A percentile compares a stretch with the other conserved stretches of the same genome.
These are phyloP conservation scores for Phytophthora nicotianae DNA, from an alignment of 352 stramenopile species.

Conservation along the genomic window DNA sequence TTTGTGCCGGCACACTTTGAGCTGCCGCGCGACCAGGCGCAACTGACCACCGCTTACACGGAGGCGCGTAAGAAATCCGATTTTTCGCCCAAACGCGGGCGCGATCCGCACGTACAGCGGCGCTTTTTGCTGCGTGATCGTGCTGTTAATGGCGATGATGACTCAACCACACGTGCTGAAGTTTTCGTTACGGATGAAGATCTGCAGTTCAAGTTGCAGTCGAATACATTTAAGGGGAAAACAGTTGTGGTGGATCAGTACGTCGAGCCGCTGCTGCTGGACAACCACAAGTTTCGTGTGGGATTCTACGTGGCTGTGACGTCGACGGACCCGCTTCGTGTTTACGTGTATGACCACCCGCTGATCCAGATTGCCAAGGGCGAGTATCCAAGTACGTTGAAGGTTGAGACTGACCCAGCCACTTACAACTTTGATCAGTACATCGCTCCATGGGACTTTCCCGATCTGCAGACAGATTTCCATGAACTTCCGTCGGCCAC, in stretches of 20 bases:
- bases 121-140: slow-evolving; percentile 67
- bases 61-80: slow-evolving; percentile 53
- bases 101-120: slow-evolving; percentile 61
- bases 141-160: slow-evolving; percentile 40
- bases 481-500: slow-evolving; percentile 62
- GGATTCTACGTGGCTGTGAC: slow-evolving; percentile 89
- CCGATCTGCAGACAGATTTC: slow-evolving; percentile 64
- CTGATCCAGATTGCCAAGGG: slow-evolving; percentile 75
- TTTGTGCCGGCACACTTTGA: slow-evolving; percentile 64
- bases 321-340: slow-evolving; percentile 79
- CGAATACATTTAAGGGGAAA: slow-evolving; percentile 54
- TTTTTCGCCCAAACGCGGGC: slow-evolving; percentile 55
- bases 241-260: slow-evolving; percentile 73
- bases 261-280: slow-evolving; percentile 84
- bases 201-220: slow-evolving; percentile 49
- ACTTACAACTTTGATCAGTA: slow-evolving; percentile 78
- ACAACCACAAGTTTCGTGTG: slow-evolving; percentile 89
- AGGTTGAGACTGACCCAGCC: slow-evolving; percentile 41
- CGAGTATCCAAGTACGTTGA: slow-evolving; percentile 55
- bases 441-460: slow-evolving; percentile 75
- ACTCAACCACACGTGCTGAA: slow-evolving; percentile 20
- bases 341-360: slow-evolving; percentile 85
- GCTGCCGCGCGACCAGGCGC: slow-evolving; percentile 62
- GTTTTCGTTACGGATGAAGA: slow-evolving; percentile 59
- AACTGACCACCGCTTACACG: slow-evolving; percentile 52